Evolutionary conservation across 2,329 filamentous ascomycete genomes (phyloP), one percentile per base, ranked within the genome.

Genomic region (Amauroascus verrucosus): DNA sequence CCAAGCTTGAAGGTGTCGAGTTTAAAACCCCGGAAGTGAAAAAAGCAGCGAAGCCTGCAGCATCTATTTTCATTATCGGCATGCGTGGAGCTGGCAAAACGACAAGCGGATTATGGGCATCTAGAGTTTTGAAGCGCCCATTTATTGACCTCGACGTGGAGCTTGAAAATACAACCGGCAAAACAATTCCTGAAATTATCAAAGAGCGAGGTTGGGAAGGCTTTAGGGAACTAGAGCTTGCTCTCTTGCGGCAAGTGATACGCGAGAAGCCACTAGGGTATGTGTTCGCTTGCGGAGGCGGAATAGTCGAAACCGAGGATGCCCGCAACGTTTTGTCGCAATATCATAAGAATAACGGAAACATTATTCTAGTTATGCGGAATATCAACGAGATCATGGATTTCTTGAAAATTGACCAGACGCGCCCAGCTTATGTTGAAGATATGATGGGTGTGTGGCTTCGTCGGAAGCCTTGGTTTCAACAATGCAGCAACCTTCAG

Each of bases 31-130:
- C 60, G 5, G 68, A 61, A 28, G 71, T 67, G 55, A 65, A 64
- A 5, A 66, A 68, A 45, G 57, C 60, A 24, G 68, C 68, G 54
- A 74, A 71, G 57, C 67, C 61, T 48, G 67, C 60, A 60, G 80
- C 61, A 78, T 95, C 90, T 0, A 84, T 97, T 49, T 89, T 96
- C 71, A 84, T 98, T 56, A 91, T 98, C 60, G 93, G 93, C 8
- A 98, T 98, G 93, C 83, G 93, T 59, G 93, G 93, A 54, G 93
- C 90, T 38, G 93, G 93, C 24, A 98, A 98, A 74, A 96, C 93
- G 0, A 98, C 93, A 0, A 85, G 87, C 33, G 93, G 93, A 51
- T 79, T 81, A 13, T 95, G 90, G 88, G 84, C 93, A 63, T 83
- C 86, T 0, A 80, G 80, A 56, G 79, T 85, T 26, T 75, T 97